Evolutionary conservation across 495 filamentous ascomycete genomes (phyloP), one percentile per base, ranked within the genome.

Genomic region (Tuber borchii): DNA sequence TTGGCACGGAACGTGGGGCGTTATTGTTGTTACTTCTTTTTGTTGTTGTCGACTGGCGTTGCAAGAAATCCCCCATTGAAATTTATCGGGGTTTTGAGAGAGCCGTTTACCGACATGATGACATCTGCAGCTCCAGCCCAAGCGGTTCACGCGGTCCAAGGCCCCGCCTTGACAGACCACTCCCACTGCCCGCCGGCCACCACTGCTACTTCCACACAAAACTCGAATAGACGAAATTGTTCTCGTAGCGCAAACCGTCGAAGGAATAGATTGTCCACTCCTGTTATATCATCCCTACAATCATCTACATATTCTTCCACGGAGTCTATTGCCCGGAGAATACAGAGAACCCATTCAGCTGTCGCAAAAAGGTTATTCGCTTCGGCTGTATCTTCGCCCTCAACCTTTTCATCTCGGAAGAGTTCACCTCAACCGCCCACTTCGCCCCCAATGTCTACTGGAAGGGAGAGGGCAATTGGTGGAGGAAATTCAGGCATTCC

Each of bases 401-500:
- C 79, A 37, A 73, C 72, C 19, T 77, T 80, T 73, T 78, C 71
- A 20, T 71, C 70, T 10, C 65, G 74, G 34, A 77, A 71, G 56
- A 78, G 65, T 45, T 43, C 45, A 8, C n/a, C 79, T 45, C 16
- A 45, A 43, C 69, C 72, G 20, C 70, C 44, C 6, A 46, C 75
- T n/a, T 56, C 71, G 71, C 71, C 78, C n/a, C 65, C 48, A 71
- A 80, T 81, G 75, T n/a, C 40, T 45, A 39, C 42, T 37, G 51
- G 75, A 56, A 61, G n/a, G 22, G 56, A 19, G 56, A 56, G 79
- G 69, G 42, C 73, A 69, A 81, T 83, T 65, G 82, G 82, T 10
- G 79, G 82, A 44, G 82, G 82, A 70, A 83, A 72, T 44, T 81
- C 78, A 56, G 82, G 82, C 16, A 83, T 83, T 43, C 82, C 82